Evolutionary conservation across 2,329 filamentous ascomycete genomes (phyloP), one percentile per base, ranked within the genome.

Genomic region (Fusarium chlamydosporum): DNA sequence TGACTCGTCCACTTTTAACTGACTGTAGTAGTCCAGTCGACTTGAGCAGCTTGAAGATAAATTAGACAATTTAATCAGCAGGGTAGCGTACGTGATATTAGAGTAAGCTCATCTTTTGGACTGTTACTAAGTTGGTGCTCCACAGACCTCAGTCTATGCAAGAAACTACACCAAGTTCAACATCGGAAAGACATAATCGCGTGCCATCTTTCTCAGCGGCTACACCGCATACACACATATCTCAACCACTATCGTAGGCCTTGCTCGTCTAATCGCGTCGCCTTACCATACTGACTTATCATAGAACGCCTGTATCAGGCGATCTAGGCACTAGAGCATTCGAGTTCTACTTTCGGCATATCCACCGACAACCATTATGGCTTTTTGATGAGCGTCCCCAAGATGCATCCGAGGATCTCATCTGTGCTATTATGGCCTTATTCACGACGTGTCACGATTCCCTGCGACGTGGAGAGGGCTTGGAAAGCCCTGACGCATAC

Each of bases 291-390:
- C 31, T 55, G 3, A 62, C 6, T 0, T 6, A 11, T 1, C 2
- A 1, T 2, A 43, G 58, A 8, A 23, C 43, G 0, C 18, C 47
- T 4, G 8, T 56, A 15, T 18, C 67, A 2, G 18, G 9, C 0
- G 41, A 43, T 3, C 9, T 38, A 0, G 27, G 56, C 0, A 37
- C n/a, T n/a, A 42, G 9, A 12, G 62, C 63, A 7, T 23, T 70
- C 3, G 29, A 59, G 4, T 42, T 70, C 6, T 70, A 65, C 5
- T 70, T 70, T n/a, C 29, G 12, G 8, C 51, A 53, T 2, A 35
- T 70, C 7, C 62, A 70, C 23, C 62, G 62, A 2, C 67, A 70
- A 18, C 67, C 67, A 3, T 16, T 70, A 1, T 70, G 67, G 67
- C 16, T 70, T 3, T 70, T 70, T 0, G 43, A 66, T 0, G 31